Evolutionary conservation across 2,329 filamentous ascomycete genomes (phyloP).

Genomic region (Leptographium flavum): DNA sequence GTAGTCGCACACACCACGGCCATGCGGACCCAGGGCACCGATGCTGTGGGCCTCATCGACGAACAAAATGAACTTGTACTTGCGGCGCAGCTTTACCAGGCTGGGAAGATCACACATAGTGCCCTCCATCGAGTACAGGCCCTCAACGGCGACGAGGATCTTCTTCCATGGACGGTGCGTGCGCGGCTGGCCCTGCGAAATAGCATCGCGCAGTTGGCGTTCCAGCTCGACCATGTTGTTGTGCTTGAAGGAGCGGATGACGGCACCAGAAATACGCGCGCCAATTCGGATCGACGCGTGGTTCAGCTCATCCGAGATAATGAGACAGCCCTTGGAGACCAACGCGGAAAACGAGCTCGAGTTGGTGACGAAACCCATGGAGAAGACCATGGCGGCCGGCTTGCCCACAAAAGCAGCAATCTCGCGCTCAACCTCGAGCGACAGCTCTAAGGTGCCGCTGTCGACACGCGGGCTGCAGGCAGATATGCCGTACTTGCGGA

Average conservation of each 20-base stretch:
- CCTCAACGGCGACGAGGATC: constrained; percentile 91
- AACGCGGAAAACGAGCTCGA: constrained; percentile 83
- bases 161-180: constrained; percentile 99
- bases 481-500: constrained; percentile 75
- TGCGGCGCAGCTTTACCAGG: constrained; percentile 72
- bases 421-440: constrained; percentile 76
- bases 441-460: constrained; percentile 73
- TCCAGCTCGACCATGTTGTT: constrained; percentile 90
- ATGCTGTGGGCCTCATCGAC: constrained; percentile 95
- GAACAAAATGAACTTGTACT: constrained; percentile 95
- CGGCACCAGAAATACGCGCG: constrained; percentile 81
- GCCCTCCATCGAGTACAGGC: constrained; percentile 98
- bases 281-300: constrained; percentile 96
- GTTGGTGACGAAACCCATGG: constrained; percentile 97
- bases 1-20: constrained; percentile 93
- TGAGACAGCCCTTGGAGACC: constrained; percentile 80
- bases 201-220: constrained; percentile 72
- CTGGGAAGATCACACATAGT: constrained; percentile 97
- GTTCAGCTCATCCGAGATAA: constrained; percentile 95
- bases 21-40: constrained; percentile 75
- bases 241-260: constrained; percentile 94
- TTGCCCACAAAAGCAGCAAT: constrained; percentile 90
- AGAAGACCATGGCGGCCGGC: constrained; percentile 89
- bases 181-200: constrained; percentile 90
- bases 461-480: constrained; percentile 72